These are phyloP conservation scores for Melaleuca alternifolia DNA, from an alignment of 345 rosid species.

Conservation along the genomic window DNA sequence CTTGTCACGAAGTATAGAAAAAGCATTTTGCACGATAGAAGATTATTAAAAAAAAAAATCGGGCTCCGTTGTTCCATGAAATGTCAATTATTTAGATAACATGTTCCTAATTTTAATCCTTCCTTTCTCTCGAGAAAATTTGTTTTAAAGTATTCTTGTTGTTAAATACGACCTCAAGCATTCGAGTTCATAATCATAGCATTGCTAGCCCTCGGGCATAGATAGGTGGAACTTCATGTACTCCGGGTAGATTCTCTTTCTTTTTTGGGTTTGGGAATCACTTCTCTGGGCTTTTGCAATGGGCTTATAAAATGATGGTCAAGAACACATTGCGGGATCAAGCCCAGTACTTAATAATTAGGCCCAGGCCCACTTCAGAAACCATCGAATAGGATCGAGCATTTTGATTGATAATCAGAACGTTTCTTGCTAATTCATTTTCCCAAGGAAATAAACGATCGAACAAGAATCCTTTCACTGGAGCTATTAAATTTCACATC, in stretches of 20 bases:
- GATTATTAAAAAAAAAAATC: too few relatives aligned
- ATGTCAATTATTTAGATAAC: not conserved
- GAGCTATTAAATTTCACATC: not conserved
- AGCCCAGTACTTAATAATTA: not conserved
- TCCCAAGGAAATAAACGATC: not conserved
- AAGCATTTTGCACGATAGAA: too few relatives aligned
- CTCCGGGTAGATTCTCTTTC: too few relatives aligned
- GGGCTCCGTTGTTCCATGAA: fast-evolving
- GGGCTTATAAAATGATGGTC: not conserved
- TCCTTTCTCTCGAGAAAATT: not conserved
- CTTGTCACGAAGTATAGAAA: not conserved
- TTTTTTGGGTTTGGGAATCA: not conserved
- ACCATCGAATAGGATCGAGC: not conserved
- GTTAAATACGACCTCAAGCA: not conserved
- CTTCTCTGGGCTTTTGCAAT: not conserved
- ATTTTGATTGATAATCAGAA: not conserved
- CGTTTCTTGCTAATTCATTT: not conserved
- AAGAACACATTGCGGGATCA: not conserved
- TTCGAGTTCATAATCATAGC: not conserved
- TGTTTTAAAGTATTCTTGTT: not conserved
- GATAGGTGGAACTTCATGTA: not conserved
- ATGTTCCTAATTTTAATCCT: not conserved
- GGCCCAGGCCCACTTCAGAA: not conserved
- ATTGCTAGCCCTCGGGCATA: not conserved
- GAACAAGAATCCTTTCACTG: fast-evolving